Evolutionary conservation across 768 basidiomycete genomes (phyloP), one percentile per base, ranked within the genome.

Genomic region (Amanita jacksonii): DNA sequence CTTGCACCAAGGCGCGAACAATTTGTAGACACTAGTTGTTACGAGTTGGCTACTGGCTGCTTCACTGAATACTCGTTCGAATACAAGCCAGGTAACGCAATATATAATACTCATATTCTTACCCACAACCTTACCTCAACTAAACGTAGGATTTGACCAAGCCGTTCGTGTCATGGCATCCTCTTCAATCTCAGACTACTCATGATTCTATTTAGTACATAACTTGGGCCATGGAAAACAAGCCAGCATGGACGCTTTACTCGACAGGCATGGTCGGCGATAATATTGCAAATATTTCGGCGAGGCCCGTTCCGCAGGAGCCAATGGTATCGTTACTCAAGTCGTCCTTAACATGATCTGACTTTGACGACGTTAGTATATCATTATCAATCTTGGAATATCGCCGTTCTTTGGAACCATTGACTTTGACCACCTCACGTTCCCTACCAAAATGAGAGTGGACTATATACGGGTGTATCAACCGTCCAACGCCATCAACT

Each of bases 381-480:
- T 96, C 54, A 81, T 96, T 51, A 66, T 75, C 55, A 92, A 93
- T 59, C 64, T 92, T 54, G 92, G 89, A 42, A 79, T 94, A 62
- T 91, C 88, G 3, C 63, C 67, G 42, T 86, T 84, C 60, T 96
- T 96, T 27, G 70, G 71, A 8, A 38, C 60, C 3, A 77, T 92
- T 40, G 82, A 96, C 63, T 69, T 87, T 39, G 61, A 72, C 13
- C 68, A 82, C 47, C 65, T 94, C 16, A 65, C 63, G 13, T 91
- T 88, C 64, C 90, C 91, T 6, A 61, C 79, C 3, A 66, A 55
- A 2, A 81, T 96, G 86, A 68, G 65, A 38, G 68, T 94, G 32
- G 89, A 96, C 57, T 96, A 83, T 65, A 77, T 97, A 43, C 77
- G 93, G 18, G 86, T 98, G 6, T 98, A 96, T 61, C 93, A 96